These are phyloP conservation scores for Drechslera avenae DNA, from an alignment of 2,329 filamentous ascomycete species.

Conservation along the genomic window DNA sequence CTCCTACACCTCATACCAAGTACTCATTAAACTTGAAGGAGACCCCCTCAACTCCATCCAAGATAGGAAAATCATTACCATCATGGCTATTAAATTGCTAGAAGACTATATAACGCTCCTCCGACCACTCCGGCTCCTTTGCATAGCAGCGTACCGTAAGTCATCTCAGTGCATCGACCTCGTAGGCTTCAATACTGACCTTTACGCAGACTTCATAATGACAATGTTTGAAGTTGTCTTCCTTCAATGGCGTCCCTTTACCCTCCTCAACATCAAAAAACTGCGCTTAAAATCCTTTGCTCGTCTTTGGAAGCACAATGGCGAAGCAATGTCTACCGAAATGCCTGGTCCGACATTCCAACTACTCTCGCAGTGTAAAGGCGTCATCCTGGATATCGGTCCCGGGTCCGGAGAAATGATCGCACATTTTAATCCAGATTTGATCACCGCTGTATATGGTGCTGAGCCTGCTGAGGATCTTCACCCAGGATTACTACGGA, in stretches of 20 bases:
- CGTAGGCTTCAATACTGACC: neutral
- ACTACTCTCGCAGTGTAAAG: constrained; percentile 36
- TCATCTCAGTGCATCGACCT: neutral
- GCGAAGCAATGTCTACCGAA: constrained; percentile 43
- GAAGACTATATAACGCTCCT: constrained; percentile 30
- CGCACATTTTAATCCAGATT: constrained; percentile 50
- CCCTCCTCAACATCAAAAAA: constrained; percentile 36
- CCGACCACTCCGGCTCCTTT: constrained; percentile 36
- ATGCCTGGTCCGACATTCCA: constrained; percentile 41
- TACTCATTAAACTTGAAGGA: no score
- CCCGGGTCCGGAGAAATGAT: constrained; percentile 61
- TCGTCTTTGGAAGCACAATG: constrained; percentile 44
- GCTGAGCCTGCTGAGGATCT: constrained; percentile 59
- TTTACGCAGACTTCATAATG: constrained; percentile 39
- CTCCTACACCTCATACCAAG: no score
- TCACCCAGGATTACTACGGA: constrained; percentile 51
- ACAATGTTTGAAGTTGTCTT: constrained; percentile 41
- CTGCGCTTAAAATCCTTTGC: constrained; percentile 44
- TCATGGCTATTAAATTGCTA: constrained; percentile 23
- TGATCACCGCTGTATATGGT: constrained; percentile 58
- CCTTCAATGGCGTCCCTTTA: constrained; percentile 31
- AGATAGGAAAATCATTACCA: neutral
- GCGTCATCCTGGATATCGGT: constrained; percentile 48
- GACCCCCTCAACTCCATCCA: no score
- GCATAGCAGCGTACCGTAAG: constrained; percentile 36